These are phyloP conservation scores for Komagataella mondaviorum DNA, from an alignment of 805 yeast species.

Conservation along the genomic window DNA sequence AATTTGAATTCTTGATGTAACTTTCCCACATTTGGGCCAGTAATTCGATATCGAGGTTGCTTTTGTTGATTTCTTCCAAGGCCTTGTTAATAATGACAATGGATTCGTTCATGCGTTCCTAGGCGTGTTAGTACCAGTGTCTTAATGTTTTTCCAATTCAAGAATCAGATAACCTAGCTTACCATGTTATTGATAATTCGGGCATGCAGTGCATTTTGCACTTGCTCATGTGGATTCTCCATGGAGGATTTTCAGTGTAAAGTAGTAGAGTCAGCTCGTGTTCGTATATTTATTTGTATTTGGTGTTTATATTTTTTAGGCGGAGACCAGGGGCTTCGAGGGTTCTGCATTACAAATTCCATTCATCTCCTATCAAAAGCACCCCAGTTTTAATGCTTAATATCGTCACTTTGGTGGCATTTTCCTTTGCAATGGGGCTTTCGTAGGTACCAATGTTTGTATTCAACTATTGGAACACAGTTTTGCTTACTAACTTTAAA, in stretches of 20 bases:
- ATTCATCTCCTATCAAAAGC: too few relatives aligned
- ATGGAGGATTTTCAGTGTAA: slow-evolving; percentile 17
- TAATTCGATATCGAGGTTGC: slow-evolving; percentile 56
- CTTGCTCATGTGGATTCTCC: slow-evolving; percentile 84
- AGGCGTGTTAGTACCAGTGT: slow-evolving; percentile 1
- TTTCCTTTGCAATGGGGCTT: slow-evolving; percentile 2
- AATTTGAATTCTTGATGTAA: slow-evolving; percentile 56
- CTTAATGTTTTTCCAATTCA: not conserved
- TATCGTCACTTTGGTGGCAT: not conserved
- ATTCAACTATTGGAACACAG: not conserved
- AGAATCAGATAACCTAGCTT: slow-evolving; percentile 17
- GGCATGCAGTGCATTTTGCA: slow-evolving; percentile 59
- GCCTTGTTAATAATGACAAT: slow-evolving; percentile 49
- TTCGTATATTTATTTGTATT: not conserved
- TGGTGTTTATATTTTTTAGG: not conserved
- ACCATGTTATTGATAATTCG: slow-evolving; percentile 70
- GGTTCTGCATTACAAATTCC: too few relatives aligned
- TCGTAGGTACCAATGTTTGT: slow-evolving; percentile 1
- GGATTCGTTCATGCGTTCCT: slow-evolving; percentile 65
- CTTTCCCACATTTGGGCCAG: slow-evolving; percentile 72
- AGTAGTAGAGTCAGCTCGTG: not conserved
- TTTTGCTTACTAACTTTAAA: not conserved
- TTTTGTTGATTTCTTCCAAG: slow-evolving; percentile 46
- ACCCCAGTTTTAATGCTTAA: not conserved
- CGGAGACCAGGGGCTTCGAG: too few relatives aligned